Evolutionary conservation across 257 asterid genomes (phyloP).

Genomic region (Thymus mandschuricus): DNA sequence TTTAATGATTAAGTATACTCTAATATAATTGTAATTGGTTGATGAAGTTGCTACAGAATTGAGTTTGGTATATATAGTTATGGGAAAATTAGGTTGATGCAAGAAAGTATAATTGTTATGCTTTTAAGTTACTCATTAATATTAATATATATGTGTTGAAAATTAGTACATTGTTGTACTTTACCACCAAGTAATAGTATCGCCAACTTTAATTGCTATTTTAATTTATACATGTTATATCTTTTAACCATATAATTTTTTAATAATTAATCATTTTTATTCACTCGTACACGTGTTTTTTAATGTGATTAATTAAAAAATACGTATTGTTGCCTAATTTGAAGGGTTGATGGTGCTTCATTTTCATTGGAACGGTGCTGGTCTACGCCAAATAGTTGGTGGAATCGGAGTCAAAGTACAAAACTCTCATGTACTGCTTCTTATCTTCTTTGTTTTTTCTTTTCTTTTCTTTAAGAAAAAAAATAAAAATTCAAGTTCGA

Average conservation of each 20-base stretch:
- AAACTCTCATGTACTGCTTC: neutral
- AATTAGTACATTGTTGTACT: constrained; percentile 47
- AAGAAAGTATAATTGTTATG: constrained; percentile 2
- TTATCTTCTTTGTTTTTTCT: neutral
- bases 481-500: too few species aligned
- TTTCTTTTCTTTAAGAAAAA: too few species aligned
- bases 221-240: too few species aligned
- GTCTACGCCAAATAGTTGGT: constrained; percentile 24
- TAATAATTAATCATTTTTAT: neutral
- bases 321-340: neutral
- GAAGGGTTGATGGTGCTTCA: constrained; percentile 24
- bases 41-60: constrained; percentile 32
- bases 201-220: constrained; percentile 13
- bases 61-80: constrained; percentile 41
- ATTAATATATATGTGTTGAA: constrained; percentile 1
- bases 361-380: constrained; percentile 9
- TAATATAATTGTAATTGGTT: too few species aligned
- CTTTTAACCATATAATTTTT: neutral
- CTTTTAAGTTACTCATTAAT: constrained; percentile 67
- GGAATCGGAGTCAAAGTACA: neutral
- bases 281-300: neutral
- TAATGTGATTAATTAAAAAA: too few species aligned
- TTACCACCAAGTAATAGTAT: constrained; percentile 65
- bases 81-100: constrained; percentile 28
- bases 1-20: too few species aligned